A percentile compares a stretch with the other conserved stretches of the same genome.
Evolutionary conservation across 257 asterid species (phyloP).

Genomic region (Solanum paucissectum): DNA sequence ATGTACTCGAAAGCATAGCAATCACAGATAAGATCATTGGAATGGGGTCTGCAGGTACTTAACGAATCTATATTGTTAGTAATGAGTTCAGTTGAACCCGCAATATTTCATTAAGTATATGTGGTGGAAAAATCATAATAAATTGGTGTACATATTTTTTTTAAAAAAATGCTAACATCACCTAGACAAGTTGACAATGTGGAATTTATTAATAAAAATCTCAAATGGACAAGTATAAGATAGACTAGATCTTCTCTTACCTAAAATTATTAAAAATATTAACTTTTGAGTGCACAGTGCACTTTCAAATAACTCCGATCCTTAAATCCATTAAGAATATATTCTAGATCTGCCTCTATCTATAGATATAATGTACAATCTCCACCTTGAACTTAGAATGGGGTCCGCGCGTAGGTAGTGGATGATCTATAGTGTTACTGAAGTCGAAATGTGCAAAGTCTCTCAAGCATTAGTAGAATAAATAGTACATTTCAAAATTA

Average conservation of each 20-base stretch:
- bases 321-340: neutral
- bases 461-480: neutral
- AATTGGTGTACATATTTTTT: neutral
- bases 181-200: neutral
- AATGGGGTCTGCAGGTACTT: slow-evolving; percentile 65
- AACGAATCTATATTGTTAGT: neutral
- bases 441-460: neutral
- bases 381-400: neutral
- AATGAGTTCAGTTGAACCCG: neutral
- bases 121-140: neutral
- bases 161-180: neutral
- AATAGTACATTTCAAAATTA: neutral
- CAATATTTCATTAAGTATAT: neutral
- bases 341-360: neutral
- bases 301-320: neutral
- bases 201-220: neutral
- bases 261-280: neutral
- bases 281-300: neutral
- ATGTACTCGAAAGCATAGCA: slow-evolving; percentile 51
- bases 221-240: neutral
- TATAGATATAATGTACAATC: neutral
- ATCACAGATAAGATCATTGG: slow-evolving; percentile 55
- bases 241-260: neutral
- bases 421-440: neutral
- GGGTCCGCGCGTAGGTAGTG: neutral